phyloP scores from a whole-genome alignment of 495 filamentous ascomycete species.

The Thermothielavioides terrestris region DNA sequence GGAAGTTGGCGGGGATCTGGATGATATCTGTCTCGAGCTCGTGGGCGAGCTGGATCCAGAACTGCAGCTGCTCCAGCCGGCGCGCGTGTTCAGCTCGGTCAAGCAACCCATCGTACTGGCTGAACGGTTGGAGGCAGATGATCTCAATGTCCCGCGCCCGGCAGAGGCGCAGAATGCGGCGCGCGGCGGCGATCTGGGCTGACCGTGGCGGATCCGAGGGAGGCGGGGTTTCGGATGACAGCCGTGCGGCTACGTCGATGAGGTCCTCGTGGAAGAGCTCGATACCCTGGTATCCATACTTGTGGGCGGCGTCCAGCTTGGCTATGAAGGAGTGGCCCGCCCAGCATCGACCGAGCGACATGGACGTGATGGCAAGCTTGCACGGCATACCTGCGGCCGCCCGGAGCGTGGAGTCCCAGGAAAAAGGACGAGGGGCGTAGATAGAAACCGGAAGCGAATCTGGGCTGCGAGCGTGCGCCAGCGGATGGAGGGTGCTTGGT shows the following conservation, averaged over 20 bases:
- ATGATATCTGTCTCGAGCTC: conserved; percentile 61
- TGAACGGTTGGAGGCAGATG: conserved; percentile 70
- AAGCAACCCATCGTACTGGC: conserved; percentile 67
- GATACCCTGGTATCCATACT: conserved; percentile 59
- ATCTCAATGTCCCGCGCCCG: conserved; percentile 50
- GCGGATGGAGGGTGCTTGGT: too few species aligned
- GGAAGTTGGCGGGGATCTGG: conserved; percentile 65
- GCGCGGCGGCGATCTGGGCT: conserved; percentile 51
- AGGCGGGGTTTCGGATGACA: conserved; percentile 19
- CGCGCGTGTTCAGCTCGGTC: conserved; percentile 52
- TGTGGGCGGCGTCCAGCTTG: conserved; percentile 59
- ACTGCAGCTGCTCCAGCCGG: conserved; percentile 52
- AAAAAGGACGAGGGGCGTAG: neutral
- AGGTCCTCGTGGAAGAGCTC: conserved; percentile 81
- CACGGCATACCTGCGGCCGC: conserved; percentile 23
- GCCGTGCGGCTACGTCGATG: conserved; percentile 44
- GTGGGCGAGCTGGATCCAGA: conserved; percentile 61
- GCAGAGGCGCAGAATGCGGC: conserved; percentile 47
- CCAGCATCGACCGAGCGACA: conserved; percentile 57
- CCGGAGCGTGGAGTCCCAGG: neutral
- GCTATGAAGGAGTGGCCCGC: conserved; percentile 49
- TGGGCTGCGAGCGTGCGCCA: too few species aligned
- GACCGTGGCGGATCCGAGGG: conserved; percentile 22
- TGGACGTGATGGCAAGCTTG: conserved; percentile 53
- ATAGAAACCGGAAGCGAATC: too few species aligned